Conservation (phyloP, 495 filamentous ascomycete genomes). For the Aspergillus diversus region DNA sequence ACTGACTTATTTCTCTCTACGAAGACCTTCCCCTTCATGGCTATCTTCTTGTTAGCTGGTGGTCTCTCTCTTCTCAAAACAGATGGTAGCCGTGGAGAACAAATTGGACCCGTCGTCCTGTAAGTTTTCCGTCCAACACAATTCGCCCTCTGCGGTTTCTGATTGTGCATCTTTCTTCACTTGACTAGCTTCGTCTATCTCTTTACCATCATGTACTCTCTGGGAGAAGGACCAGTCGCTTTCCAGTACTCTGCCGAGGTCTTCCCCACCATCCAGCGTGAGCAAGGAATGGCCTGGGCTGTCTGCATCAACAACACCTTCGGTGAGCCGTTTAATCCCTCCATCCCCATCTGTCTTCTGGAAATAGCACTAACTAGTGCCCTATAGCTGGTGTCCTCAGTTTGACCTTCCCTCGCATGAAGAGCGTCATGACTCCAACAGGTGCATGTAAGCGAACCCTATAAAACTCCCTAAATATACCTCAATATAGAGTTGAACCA, state of each 20-base stretch:
- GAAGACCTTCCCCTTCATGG: slow-evolving; percentile 80
- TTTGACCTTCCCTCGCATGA: slow-evolving; percentile 55
- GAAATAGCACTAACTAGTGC: slow-evolving; percentile 11
- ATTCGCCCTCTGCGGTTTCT: background rate
- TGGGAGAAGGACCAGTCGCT: slow-evolving; percentile 54
- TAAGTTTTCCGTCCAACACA: slow-evolving; percentile 17
- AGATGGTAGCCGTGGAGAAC: slow-evolving; percentile 15
- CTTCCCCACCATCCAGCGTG: slow-evolving; percentile 51
- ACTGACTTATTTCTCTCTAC: slow-evolving; percentile 51
- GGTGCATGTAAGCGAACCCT: slow-evolving; percentile 45
- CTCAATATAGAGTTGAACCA: too few species aligned
- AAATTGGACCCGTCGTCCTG: slow-evolving; percentile 36
- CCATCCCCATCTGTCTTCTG: background rate
- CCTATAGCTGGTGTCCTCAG: slow-evolving; percentile 43
- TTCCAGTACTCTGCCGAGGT: slow-evolving; percentile 58
- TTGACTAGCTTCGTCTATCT: slow-evolving; percentile 42
- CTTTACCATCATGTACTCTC: slow-evolving; percentile 48
- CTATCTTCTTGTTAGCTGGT: slow-evolving; percentile 68
- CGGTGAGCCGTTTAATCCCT: slow-evolving; percentile 25
- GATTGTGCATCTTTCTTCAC: background rate
- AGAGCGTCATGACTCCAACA: slow-evolving; percentile 48
- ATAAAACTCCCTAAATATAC: background rate
- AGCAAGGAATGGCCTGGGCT: slow-evolving; percentile 51
- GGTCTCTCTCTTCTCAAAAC: slow-evolving; percentile 60
- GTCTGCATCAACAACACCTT: slow-evolving; percentile 53